Conservation (phyloP, 257 asterid species). For the Ballota nigra region DNA sequence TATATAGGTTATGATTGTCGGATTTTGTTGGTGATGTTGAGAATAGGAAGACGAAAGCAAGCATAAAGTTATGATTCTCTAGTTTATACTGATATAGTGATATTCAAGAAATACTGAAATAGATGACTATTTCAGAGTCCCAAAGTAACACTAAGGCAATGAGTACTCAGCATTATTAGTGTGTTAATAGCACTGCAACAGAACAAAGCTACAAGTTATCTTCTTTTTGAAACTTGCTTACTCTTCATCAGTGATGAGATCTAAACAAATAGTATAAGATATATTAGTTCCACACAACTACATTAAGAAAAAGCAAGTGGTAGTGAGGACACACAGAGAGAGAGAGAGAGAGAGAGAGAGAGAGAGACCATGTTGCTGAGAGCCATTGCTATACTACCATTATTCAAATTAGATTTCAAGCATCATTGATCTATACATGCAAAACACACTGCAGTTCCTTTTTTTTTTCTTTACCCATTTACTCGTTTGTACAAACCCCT, state of each 20-base stretch:
- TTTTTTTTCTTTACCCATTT: background rate
- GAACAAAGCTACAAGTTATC: background rate
- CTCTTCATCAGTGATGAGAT: conserved; percentile 1
- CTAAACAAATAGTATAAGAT: background rate
- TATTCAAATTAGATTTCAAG: background rate
- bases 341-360: background rate
- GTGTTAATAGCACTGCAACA: background rate
- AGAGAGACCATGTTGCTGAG: conserved; percentile 2
- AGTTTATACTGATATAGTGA: background rate
- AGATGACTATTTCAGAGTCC: background rate
- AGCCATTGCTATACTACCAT: background rate
- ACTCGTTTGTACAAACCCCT: too few relatives aligned
- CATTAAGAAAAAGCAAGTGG: too few relatives aligned
- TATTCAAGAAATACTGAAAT: background rate
- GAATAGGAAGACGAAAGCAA: background rate
- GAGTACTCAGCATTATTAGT: background rate
- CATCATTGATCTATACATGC: conserved; percentile 1
- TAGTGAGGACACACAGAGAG: background rate
- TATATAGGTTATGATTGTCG: background rate
- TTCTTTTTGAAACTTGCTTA: background rate
- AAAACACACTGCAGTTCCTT: background rate
- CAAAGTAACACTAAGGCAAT: background rate
- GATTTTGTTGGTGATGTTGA: background rate
- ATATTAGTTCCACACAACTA: background rate
- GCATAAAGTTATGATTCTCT: background rate